Conservation (phyloP, 2,329 filamentous ascomycete species). For the Geoglossum cookeanum region DNA sequence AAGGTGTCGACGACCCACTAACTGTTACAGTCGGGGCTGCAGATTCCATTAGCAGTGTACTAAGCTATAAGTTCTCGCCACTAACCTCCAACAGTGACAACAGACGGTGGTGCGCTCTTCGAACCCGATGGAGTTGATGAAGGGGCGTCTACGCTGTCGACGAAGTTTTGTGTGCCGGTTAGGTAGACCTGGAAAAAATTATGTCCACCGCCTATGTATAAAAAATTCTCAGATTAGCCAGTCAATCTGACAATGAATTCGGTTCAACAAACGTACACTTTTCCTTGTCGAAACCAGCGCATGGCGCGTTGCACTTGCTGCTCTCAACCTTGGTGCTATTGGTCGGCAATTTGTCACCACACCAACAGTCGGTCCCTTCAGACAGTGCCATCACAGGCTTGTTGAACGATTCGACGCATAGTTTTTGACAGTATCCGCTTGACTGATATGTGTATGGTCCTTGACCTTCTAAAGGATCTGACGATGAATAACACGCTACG, state of each 20-base stretch:
- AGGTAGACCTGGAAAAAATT: constrained; percentile 31
- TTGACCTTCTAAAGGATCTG: constrained; percentile 27
- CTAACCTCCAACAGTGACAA: constrained; percentile 12
- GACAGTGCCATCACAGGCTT: constrained; percentile 43
- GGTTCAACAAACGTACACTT: constrained; percentile 37
- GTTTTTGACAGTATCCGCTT: constrained; percentile 33
- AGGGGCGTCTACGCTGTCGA: constrained; percentile 13
- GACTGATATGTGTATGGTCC: constrained; percentile 33
- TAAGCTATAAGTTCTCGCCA: background rate
- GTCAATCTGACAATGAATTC: background rate
- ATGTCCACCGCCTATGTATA: constrained; percentile 34
- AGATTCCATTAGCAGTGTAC: constrained; percentile 12
- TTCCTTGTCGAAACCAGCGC: constrained; percentile 40
- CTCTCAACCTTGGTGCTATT: constrained; percentile 33
- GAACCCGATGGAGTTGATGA: constrained; percentile 29
- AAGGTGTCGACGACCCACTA: constrained; percentile 9
- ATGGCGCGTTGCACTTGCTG: constrained; percentile 42
- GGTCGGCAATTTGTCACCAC: constrained; percentile 50
- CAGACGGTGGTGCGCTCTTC: constrained; percentile 15
- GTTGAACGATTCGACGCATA: constrained; percentile 26
- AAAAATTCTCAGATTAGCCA: constrained; percentile 12
- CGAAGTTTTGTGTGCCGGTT: constrained; percentile 27
- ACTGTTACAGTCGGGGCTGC: constrained; percentile 18
- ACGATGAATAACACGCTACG: constrained; percentile 33
- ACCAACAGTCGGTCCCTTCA: constrained; percentile 47